phyloP scores from a whole-genome alignment of 345 rosid genomes.

The Lepidium didymum region DNA sequence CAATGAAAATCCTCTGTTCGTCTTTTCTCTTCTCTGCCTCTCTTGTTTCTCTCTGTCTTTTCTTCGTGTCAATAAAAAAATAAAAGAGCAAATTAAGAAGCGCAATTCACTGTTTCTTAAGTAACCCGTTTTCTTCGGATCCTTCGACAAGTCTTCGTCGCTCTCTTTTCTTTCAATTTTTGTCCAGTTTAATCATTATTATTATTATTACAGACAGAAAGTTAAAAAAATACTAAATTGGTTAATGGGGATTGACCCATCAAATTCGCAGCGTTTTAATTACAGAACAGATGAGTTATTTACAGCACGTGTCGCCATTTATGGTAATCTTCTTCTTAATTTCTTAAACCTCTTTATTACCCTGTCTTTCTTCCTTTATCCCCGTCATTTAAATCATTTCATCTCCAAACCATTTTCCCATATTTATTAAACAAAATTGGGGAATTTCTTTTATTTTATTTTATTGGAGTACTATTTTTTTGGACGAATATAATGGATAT shows the following conservation, averaged over 20 bases:
- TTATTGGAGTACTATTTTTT: not conserved
- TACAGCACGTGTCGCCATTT: constrained; percentile 16
- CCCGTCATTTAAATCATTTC: no score
- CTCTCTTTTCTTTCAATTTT: not conserved
- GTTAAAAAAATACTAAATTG: not conserved
- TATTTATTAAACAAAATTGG: not conserved
- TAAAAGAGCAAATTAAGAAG: constrained; percentile 5
- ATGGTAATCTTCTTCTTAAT: no score
- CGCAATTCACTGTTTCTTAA: constrained; percentile 10
- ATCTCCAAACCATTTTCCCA: no score
- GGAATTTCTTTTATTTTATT: not conserved
- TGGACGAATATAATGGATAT: not conserved
- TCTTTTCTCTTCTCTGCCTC: constrained; percentile 14
- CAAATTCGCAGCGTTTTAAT: constrained; percentile 24
- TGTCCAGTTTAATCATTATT: not conserved
- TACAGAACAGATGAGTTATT: constrained; percentile 15
- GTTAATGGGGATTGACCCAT: constrained; percentile 16
- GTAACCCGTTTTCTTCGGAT: constrained; percentile 35
- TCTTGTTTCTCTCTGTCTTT: constrained; percentile 13
- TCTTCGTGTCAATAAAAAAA: constrained; percentile 4
- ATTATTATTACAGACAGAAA: constrained; percentile 7
- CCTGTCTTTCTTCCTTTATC: no score
- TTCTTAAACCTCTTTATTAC: no score
- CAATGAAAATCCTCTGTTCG: constrained; percentile 29
- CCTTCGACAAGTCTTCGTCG: constrained; percentile 13